These are phyloP conservation scores for Colletotrichum eremochloae DNA, from an alignment of 2,329 filamentous ascomycete genomes.

Conservation along the genomic window DNA sequence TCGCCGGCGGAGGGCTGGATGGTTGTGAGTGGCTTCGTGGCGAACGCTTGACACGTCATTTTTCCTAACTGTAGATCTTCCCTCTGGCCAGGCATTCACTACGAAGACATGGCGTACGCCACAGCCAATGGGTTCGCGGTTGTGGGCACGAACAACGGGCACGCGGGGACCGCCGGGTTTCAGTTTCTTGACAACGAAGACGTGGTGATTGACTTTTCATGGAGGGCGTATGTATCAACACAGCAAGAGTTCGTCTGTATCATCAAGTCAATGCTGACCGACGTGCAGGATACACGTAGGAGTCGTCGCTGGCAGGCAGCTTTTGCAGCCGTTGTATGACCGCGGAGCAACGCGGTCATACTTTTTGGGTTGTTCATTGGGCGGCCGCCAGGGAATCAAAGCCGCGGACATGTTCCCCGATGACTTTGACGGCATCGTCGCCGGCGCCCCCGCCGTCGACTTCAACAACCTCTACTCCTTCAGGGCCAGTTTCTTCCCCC, in stretches of 20 bases:
- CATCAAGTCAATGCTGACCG: neutral
- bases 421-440: slow-evolving; percentile 68
- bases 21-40: slow-evolving; percentile 52
- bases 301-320: slow-evolving; percentile 61
- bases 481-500: slow-evolving; percentile 55
- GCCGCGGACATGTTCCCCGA: slow-evolving; percentile 56
- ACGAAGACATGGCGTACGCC: slow-evolving; percentile 61
- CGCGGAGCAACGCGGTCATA: slow-evolving; percentile 56
- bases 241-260: no score
- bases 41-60: neutral
- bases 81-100: slow-evolving; percentile 54
- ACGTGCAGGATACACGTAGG: slow-evolving; percentile 58
- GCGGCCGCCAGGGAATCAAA: slow-evolving; percentile 66
- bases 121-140: slow-evolving; percentile 59
- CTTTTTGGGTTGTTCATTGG: slow-evolving; percentile 66
- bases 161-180: slow-evolving; percentile 57
- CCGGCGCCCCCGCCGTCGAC: slow-evolving; percentile 60
- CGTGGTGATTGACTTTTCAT: slow-evolving; percentile 53
- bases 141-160: slow-evolving; percentile 65
- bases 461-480: slow-evolving; percentile 51
- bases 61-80: neutral
- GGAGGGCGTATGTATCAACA: slow-evolving; percentile 45
- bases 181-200: slow-evolving; percentile 54
- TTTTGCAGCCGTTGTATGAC: slow-evolving; percentile 63
- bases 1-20: slow-evolving; percentile 63